Evolutionary conservation across 106 monocot genomes (phyloP).

Genomic region (Triglochin maritima): DNA sequence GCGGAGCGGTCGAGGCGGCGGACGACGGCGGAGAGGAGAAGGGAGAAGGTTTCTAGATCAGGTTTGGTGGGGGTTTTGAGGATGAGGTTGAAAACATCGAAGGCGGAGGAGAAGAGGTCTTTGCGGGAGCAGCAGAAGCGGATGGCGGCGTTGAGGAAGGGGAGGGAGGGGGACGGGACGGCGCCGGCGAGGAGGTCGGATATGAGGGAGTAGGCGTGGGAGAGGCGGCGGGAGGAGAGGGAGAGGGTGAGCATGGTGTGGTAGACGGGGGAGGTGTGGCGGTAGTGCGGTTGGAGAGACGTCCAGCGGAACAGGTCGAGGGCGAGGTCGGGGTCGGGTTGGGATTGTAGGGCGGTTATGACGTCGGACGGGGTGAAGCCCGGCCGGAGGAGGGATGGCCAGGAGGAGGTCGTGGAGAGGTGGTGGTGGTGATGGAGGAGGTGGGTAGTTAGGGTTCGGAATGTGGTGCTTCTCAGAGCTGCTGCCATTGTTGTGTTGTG

Average conservation of each 20-base stretch:
- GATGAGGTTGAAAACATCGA: constrained; percentile 76
- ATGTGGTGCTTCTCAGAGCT: not conserved
- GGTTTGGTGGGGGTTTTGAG: constrained; percentile 24
- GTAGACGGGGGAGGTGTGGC: constrained; percentile 47
- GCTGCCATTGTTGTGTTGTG: not conserved
- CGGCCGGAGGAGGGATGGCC: constrained; percentile 25
- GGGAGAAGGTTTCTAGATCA: constrained; percentile 50
- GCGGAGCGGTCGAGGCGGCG: constrained; percentile 52
- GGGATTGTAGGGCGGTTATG: constrained; percentile 30
- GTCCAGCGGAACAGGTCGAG: constrained; percentile 91
- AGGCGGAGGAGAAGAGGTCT: constrained; percentile 75
- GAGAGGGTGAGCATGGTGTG: constrained; percentile 41
- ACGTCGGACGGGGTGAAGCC: constrained; percentile 58
- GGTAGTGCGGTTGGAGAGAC: constrained; percentile 40
- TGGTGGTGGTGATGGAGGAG: not conserved
- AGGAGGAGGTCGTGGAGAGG: not conserved
- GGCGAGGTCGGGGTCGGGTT: constrained; percentile 66
- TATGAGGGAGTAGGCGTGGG: constrained; percentile 54
- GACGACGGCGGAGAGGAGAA: constrained; percentile 58
- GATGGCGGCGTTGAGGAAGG: constrained; percentile 52
- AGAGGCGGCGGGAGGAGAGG: constrained; percentile 46
- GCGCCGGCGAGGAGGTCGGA: constrained; percentile 73
- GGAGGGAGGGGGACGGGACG: constrained; percentile 33
- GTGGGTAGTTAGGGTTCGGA: not conserved
- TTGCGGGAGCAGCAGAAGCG: constrained; percentile 71